Conservation (phyloP, 148 eudicot species). For the Polygonum maritimum region DNA sequence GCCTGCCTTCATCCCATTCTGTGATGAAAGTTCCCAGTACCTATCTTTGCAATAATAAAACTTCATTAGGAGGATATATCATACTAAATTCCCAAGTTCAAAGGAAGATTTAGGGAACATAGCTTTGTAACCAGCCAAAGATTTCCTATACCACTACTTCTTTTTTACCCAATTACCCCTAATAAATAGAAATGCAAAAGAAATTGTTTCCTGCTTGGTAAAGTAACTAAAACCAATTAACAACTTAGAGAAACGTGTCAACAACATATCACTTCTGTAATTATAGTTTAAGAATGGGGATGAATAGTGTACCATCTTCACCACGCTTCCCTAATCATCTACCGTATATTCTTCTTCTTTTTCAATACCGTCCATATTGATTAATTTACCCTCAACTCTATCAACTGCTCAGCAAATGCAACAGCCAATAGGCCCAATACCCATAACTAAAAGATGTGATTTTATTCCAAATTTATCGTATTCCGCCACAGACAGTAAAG, state of each 20-base stretch:
- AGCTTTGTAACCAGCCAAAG: background rate
- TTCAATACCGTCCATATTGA: background rate
- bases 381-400: background rate
- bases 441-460: background rate
- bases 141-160: background rate
- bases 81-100: background rate
- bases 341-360: background rate
- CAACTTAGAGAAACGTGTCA: background rate
- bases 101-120: background rate
- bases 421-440: background rate
- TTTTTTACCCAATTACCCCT: background rate
- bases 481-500: background rate
- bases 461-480: background rate
- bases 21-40: slow-evolving; percentile 91
- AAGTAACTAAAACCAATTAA: background rate
- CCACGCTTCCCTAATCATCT: background rate
- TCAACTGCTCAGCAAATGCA: background rate
- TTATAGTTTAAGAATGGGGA: background rate
- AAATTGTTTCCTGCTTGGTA: background rate
- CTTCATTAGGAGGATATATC: background rate
- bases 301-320: background rate
- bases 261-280: background rate
- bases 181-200: background rate
- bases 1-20: slow-evolving; percentile 84
- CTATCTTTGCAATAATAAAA: slow-evolving; percentile 16